Evolutionary conservation across 768 basidiomycete genomes (phyloP).

Genomic region (Ramaria sp.): DNA sequence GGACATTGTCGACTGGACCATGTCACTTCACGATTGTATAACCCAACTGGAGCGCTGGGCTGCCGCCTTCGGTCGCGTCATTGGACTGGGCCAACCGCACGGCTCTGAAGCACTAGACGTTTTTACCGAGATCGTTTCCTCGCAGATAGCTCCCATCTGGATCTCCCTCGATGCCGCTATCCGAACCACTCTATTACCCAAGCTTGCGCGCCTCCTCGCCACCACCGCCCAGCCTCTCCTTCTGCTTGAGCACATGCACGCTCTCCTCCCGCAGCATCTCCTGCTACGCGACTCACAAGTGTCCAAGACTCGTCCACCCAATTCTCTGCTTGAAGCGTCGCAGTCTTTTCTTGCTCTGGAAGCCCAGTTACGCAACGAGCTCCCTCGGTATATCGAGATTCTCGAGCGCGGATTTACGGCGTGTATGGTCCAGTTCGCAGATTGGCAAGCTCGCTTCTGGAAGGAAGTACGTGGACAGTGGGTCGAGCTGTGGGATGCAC

Average conservation of each 20-base stretch:
- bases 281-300: slow-evolving; percentile 59
- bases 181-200: slow-evolving; percentile 42
- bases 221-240: slow-evolving; percentile 54
- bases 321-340: slow-evolving; percentile 59
- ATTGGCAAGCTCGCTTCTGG: slow-evolving; percentile 53
- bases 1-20: slow-evolving; percentile 54
- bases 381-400: slow-evolving; percentile 51
- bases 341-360: slow-evolving; percentile 69
- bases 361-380: slow-evolving; percentile 58
- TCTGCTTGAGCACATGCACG: slow-evolving; percentile 60
- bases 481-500: slow-evolving; percentile 78
- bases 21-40: slow-evolving; percentile 38
- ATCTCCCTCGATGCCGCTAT: slow-evolving; percentile 43
- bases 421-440: slow-evolving; percentile 40
- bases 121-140: slow-evolving; percentile 49
- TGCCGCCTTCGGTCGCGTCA: slow-evolving; percentile 35
- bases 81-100: slow-evolving; percentile 35
- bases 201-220: slow-evolving; percentile 46
- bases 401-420: slow-evolving; percentile 50
- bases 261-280: slow-evolving; percentile 63
- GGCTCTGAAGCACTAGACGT: slow-evolving; percentile 26
- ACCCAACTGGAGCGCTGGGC: slow-evolving; percentile 51
- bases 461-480: slow-evolving; percentile 50
- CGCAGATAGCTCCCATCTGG: slow-evolving; percentile 41
- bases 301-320: slow-evolving; percentile 56